These are phyloP conservation scores for Coniella lustricola DNA, from an alignment of 2,329 filamentous ascomycete genomes.

Conservation along the genomic window DNA sequence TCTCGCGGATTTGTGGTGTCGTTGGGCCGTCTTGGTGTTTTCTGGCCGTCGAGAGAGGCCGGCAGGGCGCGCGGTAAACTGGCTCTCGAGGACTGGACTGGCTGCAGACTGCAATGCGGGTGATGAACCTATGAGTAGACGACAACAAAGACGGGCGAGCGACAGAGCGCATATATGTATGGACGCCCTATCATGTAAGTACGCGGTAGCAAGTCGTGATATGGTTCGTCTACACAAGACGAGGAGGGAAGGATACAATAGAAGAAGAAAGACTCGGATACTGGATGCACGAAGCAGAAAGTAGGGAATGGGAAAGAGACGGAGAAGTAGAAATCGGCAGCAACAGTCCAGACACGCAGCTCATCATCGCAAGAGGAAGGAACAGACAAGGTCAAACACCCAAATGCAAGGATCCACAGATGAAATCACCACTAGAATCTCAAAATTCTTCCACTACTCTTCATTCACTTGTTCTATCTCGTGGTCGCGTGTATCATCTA, in stretches of 20 bases:
- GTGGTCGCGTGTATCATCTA: conserved; percentile 7
- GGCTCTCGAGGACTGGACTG: too few relatives aligned
- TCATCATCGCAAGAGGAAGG: not conserved
- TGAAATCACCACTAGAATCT: not conserved
- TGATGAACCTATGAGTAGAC: too few relatives aligned
- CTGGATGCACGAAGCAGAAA: not conserved
- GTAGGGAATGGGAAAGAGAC: not conserved
- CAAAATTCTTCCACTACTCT: not conserved
- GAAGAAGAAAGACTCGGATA: not conserved
- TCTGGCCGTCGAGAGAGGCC: too few relatives aligned
- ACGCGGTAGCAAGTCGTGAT: too few relatives aligned
- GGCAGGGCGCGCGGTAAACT: too few relatives aligned
- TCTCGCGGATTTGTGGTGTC: too few relatives aligned
- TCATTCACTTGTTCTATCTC: not conserved
- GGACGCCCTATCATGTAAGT: too few relatives aligned
- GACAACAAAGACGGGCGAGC: too few relatives aligned
- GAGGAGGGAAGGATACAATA: not conserved
- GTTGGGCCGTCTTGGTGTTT: too few relatives aligned
- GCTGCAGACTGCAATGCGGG: too few relatives aligned
- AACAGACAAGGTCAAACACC: not conserved
- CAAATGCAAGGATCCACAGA: not conserved
- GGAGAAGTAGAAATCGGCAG: not conserved
- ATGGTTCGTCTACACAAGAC: too few relatives aligned
- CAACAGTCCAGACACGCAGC: not conserved
- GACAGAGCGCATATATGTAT: too few relatives aligned